phyloP scores from a whole-genome alignment of 1,284 basidiomycete genomes.

The Ceratobasidium sp. region DNA sequence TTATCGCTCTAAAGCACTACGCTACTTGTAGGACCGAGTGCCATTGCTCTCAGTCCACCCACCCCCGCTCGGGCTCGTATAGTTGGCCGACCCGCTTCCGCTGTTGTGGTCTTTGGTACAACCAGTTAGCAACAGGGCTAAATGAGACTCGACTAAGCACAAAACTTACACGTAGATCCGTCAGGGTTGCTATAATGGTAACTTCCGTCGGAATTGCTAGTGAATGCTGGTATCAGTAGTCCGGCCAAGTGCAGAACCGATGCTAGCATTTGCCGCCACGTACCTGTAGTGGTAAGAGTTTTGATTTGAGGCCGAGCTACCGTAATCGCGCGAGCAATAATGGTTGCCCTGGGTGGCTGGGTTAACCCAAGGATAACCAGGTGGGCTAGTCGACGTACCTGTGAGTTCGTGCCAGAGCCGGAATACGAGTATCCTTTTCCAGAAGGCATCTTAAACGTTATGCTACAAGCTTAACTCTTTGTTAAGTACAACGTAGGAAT shows the following conservation, averaged over 20 bases:
- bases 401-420: slow-evolving; percentile 22
- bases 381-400: background rate
- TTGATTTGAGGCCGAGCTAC: slow-evolving; percentile 40
- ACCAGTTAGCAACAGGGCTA: background rate
- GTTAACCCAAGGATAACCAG: background rate
- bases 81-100: slow-evolving; percentile 31
- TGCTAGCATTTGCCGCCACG: background rate
- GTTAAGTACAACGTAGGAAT: background rate
- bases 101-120: slow-evolving; percentile 39
- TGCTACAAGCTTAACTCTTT: background rate
- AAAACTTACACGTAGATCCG: slow-evolving; percentile 14
- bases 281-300: slow-evolving; percentile 42
- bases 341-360: slow-evolving; percentile 38
- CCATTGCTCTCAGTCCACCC: slow-evolving; percentile 39
- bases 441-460: background rate
- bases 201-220: slow-evolving; percentile 13
- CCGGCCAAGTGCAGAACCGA: background rate
- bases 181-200: slow-evolving; percentile 13
- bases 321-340: slow-evolving; percentile 43
- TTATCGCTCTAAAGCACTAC: background rate
- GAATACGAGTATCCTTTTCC: slow-evolving; percentile 33
- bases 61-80: slow-evolving; percentile 41
- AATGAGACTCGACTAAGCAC: background rate
- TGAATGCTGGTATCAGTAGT: background rate
- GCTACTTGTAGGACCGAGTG: background rate